Base-by-base conservation (phyloP, 169 alveolate genomes). In the Eimeria sp. region DNA sequence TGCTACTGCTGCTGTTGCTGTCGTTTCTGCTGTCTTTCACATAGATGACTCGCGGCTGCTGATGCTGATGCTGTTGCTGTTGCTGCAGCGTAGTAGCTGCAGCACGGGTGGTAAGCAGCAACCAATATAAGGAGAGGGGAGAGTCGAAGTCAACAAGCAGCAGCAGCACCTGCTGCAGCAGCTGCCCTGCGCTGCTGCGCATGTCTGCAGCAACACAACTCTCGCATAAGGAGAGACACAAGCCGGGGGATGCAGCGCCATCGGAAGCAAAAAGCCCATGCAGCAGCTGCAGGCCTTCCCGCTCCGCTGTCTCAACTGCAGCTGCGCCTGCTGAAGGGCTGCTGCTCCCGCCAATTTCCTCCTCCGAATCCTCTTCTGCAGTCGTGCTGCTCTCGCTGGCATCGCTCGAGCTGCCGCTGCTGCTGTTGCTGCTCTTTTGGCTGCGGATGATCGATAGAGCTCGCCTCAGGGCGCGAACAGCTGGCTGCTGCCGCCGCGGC, bases 51-150 rank as follows among this genome's bases (percentile, higher is more conserved):
- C 61, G 88, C 63, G 51, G 43, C 40, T 78, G 88, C 63, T 78
- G 88, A 30, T 45, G 88, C 63, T 34, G 61, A 6, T 78, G 88
- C 34, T 78, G 86, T 43, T 43, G 72, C 51, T 54, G 90, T 73
- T 82, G 90, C 90, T 47, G 72, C 87, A 40, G 87, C 45, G 67
- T 40, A 13, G 90, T 73, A 47, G 90, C 72, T 13, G 86, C 94
- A 72, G 94, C 94, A 25, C 86, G 94, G 13, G 86, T 47, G 9
- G 86, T 70, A 10, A 88, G 82, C 82, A 70, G 94, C 47, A 86
- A 70, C 96, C 96, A 94, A 27, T 72, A 94, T 13, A 78, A 47
- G 47, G 96, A 94, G 3, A 94, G 94, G 18, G 96, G 96, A 3
- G 94, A 34, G 34, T 70, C 73, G 90, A 94, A 80, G 76, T 94